Evolutionary conservation across 352 stramenopile species (phyloP).

Genomic region (Thraustochytrium sp.): DNA sequence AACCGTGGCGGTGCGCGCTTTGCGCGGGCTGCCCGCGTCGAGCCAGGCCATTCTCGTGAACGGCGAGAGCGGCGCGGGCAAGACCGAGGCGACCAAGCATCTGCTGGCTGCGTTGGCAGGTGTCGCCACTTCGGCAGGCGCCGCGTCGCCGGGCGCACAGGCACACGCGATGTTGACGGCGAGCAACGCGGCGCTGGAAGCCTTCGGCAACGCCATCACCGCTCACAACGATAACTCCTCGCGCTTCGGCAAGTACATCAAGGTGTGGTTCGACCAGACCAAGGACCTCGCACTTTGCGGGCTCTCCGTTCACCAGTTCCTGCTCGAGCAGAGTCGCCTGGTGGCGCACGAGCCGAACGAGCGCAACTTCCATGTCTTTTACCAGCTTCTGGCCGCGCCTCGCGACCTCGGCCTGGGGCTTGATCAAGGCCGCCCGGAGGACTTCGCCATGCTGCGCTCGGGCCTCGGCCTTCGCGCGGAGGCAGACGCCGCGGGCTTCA

Average conservation of each 20-base stretch:
- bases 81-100: slow-evolving; percentile 93
- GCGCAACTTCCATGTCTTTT: slow-evolving; percentile 86
- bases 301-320: slow-evolving; percentile 76
- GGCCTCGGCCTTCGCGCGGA: neutral
- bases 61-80: slow-evolving; percentile 84
- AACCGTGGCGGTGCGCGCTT: slow-evolving; percentile 64
- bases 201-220: slow-evolving; percentile 95
- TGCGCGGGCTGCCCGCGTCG: slow-evolving; percentile 62
- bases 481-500: slow-evolving; percentile 62
- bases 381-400: slow-evolving; percentile 66
- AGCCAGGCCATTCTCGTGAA: slow-evolving; percentile 85
- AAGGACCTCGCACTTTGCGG: slow-evolving; percentile 63
- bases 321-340: slow-evolving; percentile 80
- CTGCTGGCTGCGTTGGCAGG: too few relatives aligned
- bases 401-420: neutral
- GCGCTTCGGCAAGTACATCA: slow-evolving; percentile 95
- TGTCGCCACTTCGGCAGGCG: too few relatives aligned
- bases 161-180: slow-evolving; percentile 44
- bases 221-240: slow-evolving; percentile 92
- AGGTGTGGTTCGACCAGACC: slow-evolving; percentile 79
- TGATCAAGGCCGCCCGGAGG: slow-evolving; percentile 64
- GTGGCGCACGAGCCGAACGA: slow-evolving; percentile 69
- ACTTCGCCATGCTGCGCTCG: neutral
- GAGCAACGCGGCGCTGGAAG: slow-evolving; percentile 95
- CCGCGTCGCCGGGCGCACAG: slow-evolving; percentile 52